Base-by-base conservation (phyloP, 192 early-diverging fungal species). In the Allomyces macrogynus region DNA sequence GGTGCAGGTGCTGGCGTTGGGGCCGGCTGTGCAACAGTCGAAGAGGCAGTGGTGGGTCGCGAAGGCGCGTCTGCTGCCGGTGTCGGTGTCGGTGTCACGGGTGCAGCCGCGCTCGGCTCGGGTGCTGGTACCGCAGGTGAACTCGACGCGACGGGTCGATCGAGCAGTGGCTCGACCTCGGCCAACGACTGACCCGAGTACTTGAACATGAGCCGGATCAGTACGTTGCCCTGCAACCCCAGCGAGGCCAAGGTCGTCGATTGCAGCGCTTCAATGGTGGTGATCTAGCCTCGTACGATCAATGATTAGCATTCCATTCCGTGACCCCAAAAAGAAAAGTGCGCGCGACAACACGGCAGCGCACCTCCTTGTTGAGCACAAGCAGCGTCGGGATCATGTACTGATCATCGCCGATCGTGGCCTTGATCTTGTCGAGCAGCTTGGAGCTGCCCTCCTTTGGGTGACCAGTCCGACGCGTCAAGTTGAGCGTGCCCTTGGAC, bases 131-230 rank as follows among this genome's bases (percentile, higher is more conserved):
- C 7, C 32, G 32, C 32, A 40, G 32, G 32, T 40, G 32, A 2
- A 40, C 7, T 40, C 32, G 32, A 40, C 32, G 32, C 4, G 32
- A 40, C 32, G 32, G 32, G 32, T 40, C 32, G 32, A 40, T 40
- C 32, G 32, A 40, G 32, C 32, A 40, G 32, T 8, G 32, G 67
- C 61, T 74, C 49, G 62, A 79, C 76, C 24, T 77, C 74, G 10
- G 78, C 80, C 25, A 81, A 67, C 12, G 71, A 65, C 25, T 72
- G 64, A 57, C 76, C 79, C 10, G 79, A 73, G 54, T 75, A 76
- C 63, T 73, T 71, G 70, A 86, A 87, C 62, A 87, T 75, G 61
- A 93, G 69, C 20, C 89, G 78, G 67, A 91, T 75, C 42, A 86
- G 74, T 9, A 78, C 77, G 67, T 81, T 86, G 44, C 88, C 89